phyloP scores from a whole-genome alignment of 2,329 filamentous ascomycete genomes.

The Rosellinia necatrix region DNA sequence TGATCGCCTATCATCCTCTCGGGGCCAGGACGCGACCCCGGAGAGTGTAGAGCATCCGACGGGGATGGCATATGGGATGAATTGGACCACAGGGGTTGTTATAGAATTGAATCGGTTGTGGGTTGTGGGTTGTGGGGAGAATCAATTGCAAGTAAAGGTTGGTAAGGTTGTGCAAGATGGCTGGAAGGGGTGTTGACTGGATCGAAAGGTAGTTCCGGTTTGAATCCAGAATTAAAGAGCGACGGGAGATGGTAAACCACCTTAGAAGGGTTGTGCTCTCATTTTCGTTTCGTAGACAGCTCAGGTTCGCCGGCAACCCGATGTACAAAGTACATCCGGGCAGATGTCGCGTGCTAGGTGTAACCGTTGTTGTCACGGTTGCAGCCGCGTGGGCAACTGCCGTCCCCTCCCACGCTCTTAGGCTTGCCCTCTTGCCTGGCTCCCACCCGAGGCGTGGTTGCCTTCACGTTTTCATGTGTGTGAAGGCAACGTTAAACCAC shows the following conservation, averaged over 20 bases:
- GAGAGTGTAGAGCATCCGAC: not conserved
- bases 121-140: too few relatives aligned
- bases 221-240: not conserved
- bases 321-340: not conserved
- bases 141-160: not conserved
- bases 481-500: not conserved
- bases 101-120: not conserved
- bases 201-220: not conserved
- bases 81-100: not conserved
- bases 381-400: not conserved
- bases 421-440: too few relatives aligned
- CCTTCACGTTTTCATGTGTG: not conserved
- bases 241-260: not conserved
- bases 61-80: not conserved
- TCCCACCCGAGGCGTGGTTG: too few relatives aligned
- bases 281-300: not conserved
- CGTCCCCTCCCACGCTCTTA: not conserved
- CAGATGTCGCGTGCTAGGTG: not conserved
- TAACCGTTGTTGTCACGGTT: not conserved
- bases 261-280: not conserved
- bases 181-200: not conserved
- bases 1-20: constrained; percentile 1
- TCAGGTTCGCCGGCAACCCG: not conserved
- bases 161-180: not conserved
- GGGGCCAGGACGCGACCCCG: not conserved